These are phyloP conservation scores for Fonsecaea monophora DNA, from an alignment of 2,329 filamentous ascomycete genomes.

Conservation along the genomic window DNA sequence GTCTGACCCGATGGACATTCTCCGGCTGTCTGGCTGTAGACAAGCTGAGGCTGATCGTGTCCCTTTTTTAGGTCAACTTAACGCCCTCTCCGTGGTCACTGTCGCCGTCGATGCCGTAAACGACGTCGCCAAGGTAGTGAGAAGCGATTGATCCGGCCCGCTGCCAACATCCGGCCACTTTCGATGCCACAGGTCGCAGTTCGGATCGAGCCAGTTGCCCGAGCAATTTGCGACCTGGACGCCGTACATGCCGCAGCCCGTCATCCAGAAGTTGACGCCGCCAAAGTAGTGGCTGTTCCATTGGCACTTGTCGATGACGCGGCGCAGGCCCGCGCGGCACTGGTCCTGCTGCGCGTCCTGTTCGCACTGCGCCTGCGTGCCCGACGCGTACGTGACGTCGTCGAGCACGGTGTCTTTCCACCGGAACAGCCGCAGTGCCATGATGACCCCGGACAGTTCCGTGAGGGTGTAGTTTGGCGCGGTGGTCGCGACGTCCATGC, in stretches of 20 bases:
- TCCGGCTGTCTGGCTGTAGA: too few species aligned
- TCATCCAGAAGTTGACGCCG: slow-evolving; percentile 12
- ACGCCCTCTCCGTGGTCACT: not conserved
- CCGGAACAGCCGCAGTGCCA: slow-evolving; percentile 4
- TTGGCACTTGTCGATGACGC: slow-evolving; percentile 21
- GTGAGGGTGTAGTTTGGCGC: slow-evolving; percentile 25
- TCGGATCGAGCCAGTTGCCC: slow-evolving; percentile 21
- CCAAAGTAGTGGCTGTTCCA: slow-evolving; percentile 26
- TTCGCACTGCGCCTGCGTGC: slow-evolving; percentile 27
- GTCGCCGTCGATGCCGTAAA: not conserved
- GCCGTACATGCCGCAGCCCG: slow-evolving; percentile 23
- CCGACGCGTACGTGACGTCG: slow-evolving; percentile 13
- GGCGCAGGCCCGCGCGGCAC: slow-evolving; percentile 1
- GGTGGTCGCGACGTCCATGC: not conserved
- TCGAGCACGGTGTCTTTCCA: not conserved
- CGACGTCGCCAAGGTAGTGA: not conserved
- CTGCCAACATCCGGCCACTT: slow-evolving; percentile 17
- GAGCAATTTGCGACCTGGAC: slow-evolving; percentile 20
- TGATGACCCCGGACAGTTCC: slow-evolving; percentile 22
- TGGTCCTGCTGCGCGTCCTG: slow-evolving; percentile 13
- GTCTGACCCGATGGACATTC: too few species aligned
- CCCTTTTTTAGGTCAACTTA: not conserved
- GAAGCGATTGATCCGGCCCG: not conserved
- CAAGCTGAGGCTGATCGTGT: too few species aligned
- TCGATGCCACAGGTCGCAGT: slow-evolving; percentile 26